Percentiles rank a stretch among this genome's conserved stretches.
Conservation (phyloP, 371 early-diverging fungal species). For the Mortierella sp. region DNA sequence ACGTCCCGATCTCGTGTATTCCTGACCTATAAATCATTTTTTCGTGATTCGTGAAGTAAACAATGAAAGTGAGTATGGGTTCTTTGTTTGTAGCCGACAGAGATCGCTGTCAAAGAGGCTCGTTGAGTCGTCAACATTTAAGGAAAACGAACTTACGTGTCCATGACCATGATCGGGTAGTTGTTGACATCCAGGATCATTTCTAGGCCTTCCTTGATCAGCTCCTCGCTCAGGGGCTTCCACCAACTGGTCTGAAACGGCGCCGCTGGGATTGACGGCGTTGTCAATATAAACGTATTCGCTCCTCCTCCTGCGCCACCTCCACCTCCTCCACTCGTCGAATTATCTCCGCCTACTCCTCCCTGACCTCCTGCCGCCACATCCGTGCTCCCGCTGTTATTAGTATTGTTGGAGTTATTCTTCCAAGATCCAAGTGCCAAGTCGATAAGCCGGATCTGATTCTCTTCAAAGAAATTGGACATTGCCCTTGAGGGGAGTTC, state of each 20-base stretch:
- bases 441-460: constrained; percentile 77
- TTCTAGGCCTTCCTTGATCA: constrained; percentile 94
- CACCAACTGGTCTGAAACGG: constrained; percentile 67
- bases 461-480: constrained; percentile 85
- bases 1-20: constrained; percentile 81
- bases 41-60: not conserved
- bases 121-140: not conserved
- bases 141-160: constrained; percentile 74
- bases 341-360: not conserved
- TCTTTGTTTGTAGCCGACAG: not conserved
- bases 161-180: constrained; percentile 92
- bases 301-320: constrained; percentile 1
- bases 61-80: not conserved
- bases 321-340: not conserved
- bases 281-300: not conserved
- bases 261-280: constrained; percentile 44
- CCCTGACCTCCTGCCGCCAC: constrained; percentile 15
- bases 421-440: constrained; percentile 44
- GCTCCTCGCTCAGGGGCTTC: constrained; percentile 95
- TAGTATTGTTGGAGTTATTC: constrained; percentile 27
- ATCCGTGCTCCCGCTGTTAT: constrained; percentile 14
- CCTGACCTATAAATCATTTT: constrained; percentile 69
- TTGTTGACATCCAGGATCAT: constrained; percentile 79
- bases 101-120: no score
- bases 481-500: constrained; percentile 86